Percentiles rank a stretch among this genome's conserved stretches.
phyloP scores from a whole-genome alignment of 2,329 filamentous ascomycete genomes.

The Scedosporium dehoogii region DNA sequence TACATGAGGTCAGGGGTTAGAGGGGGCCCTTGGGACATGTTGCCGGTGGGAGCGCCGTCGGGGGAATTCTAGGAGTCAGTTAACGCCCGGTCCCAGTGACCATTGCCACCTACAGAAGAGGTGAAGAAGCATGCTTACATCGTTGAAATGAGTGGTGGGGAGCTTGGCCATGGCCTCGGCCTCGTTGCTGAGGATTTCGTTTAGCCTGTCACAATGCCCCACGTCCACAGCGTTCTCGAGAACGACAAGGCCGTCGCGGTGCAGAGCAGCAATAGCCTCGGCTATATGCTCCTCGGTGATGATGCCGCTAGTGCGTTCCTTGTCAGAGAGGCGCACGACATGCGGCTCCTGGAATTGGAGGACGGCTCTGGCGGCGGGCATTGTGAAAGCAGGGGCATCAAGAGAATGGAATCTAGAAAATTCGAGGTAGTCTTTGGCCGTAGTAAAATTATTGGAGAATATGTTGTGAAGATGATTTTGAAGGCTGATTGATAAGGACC shows the following conservation, averaged over 20 bases:
- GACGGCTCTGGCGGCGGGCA: neutral
- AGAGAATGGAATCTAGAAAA: neutral
- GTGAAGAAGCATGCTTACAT: neutral
- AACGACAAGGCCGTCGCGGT: slow-evolving; percentile 9
- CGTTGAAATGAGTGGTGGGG: slow-evolving; percentile 12
- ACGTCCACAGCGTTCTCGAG: slow-evolving; percentile 9
- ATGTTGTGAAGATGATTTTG: no score
- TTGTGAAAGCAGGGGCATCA: neutral
- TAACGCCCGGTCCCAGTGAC: neutral
- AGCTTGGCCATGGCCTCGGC: slow-evolving; percentile 10
- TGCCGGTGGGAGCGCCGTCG: slow-evolving; percentile 10
- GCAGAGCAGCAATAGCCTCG: slow-evolving; percentile 6
- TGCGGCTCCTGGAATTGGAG: slow-evolving; percentile 4
- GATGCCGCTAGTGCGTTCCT: slow-evolving; percentile 15
- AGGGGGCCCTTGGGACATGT: slow-evolving; percentile 13
- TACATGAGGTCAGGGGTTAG: slow-evolving; percentile 11
- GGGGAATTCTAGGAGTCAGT: slow-evolving; percentile 8
- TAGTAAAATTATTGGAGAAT: no score
- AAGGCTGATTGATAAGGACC: no score
- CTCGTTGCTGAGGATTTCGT: slow-evolving; percentile 7
- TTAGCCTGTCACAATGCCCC: slow-evolving; percentile 7
- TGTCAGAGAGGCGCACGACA: slow-evolving; percentile 12
- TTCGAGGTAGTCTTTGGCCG: no score
- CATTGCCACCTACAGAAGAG: neutral
- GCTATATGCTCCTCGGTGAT: slow-evolving; percentile 11